Conservation (phyloP, 2,329 filamentous ascomycete genomes). For the Hypoxylon sp. region DNA sequence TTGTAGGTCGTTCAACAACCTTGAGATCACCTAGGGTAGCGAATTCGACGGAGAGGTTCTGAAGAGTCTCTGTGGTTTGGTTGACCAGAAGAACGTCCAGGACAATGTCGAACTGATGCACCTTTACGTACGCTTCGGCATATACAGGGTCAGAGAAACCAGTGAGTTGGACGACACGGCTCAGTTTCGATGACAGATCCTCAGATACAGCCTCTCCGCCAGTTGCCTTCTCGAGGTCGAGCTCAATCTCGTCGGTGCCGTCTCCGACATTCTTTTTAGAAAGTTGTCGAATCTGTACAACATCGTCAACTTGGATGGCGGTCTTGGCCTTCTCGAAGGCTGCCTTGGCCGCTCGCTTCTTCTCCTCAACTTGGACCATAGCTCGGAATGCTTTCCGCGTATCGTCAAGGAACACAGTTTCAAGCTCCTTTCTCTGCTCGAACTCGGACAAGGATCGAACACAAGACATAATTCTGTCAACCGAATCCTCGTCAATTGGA, state of each 20-base stretch:
- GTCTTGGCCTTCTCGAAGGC: conserved; percentile 93
- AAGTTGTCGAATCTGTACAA: conserved; percentile 91
- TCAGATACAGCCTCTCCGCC: conserved; percentile 88
- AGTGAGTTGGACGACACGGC: conserved; percentile 94
- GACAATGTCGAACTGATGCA: conserved; percentile 98
- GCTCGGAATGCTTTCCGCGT: conserved; percentile 95
- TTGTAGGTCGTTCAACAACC: conserved; percentile 95
- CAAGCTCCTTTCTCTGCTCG: conserved; percentile 87
- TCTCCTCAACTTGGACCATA: conserved; percentile 98
- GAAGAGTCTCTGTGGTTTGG: conserved; percentile 94
- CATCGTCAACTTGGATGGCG: conserved; percentile 95
- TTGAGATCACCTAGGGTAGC: conserved; percentile 98
- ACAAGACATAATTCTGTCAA: conserved; percentile 99
- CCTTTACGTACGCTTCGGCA: conserved; percentile 98
- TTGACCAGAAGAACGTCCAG: conserved; percentile 97
- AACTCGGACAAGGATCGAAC: conserved; percentile 94
- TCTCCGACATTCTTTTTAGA: conserved; percentile 90
- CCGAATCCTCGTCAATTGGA: conserved; percentile 95
- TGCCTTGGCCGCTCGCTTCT: conserved; percentile 96
- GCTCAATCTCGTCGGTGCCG: conserved; percentile 85
- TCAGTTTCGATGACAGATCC: conserved; percentile 93
- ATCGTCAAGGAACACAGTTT: conserved; percentile 93
- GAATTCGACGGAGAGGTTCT: conserved; percentile 97
- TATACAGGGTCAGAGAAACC: conserved; percentile 99
- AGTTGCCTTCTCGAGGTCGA: conserved; percentile 93